Evolutionary conservation across 495 filamentous ascomycete genomes (phyloP).

Genomic region (Halenospora varia): DNA sequence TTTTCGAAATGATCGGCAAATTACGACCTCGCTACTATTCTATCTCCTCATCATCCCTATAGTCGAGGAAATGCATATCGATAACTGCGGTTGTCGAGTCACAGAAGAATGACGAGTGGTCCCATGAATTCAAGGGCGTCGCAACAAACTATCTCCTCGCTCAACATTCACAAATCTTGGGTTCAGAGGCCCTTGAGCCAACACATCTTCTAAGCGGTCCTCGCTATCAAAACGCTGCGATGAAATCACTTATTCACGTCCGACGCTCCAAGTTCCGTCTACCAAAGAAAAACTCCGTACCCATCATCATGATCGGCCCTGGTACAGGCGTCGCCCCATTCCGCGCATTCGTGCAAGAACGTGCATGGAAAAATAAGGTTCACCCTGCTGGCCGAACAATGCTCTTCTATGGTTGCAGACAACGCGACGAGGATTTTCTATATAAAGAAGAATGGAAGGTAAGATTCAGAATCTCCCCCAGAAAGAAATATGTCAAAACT

Average conservation of each 20-base stretch:
- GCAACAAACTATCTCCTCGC: slow-evolving; percentile 11
- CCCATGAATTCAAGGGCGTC: slow-evolving; percentile 10
- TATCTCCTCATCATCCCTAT: slow-evolving; percentile 11
- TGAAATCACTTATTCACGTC: neutral
- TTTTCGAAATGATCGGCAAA: slow-evolving; percentile 9
- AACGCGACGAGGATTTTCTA: slow-evolving; percentile 55
- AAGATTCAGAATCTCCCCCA: neutral
- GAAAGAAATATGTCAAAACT: neutral
- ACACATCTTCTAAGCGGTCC: neutral
- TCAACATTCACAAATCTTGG: neutral
- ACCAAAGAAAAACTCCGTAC: slow-evolving; percentile 50
- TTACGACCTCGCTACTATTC: slow-evolving; percentile 16
- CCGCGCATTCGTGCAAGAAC: slow-evolving; percentile 52
- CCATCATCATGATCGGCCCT: slow-evolving; percentile 59
- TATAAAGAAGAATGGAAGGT: slow-evolving; percentile 60
- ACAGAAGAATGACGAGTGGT: neutral
- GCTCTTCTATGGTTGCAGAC: slow-evolving; percentile 64
- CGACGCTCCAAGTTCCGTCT: slow-evolving; percentile 51
- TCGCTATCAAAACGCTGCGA: neutral
- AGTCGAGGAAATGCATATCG: neutral
- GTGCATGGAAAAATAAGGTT: slow-evolving; percentile 30
- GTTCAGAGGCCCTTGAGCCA: neutral
- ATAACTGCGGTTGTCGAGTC: slow-evolving; percentile 13
- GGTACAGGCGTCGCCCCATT: slow-evolving; percentile 53
- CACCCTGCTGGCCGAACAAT: slow-evolving; percentile 22